Evolutionary conservation across 2,329 filamentous ascomycete genomes (phyloP).

Genomic region (Ophiocordyceps camponoti-floridani): DNA sequence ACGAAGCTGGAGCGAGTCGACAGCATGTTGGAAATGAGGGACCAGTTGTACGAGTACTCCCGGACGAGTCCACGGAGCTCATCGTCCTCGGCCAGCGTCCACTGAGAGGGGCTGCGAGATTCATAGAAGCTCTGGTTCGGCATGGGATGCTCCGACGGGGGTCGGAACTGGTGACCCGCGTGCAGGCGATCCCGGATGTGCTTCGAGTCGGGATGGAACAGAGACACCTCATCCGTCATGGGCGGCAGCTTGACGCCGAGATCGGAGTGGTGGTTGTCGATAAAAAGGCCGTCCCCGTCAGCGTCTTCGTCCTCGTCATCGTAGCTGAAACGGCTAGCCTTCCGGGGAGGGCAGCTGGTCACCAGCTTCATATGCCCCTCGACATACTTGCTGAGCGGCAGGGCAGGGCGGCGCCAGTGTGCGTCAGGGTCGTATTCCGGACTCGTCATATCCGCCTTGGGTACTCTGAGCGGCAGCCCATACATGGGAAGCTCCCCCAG

Average conservation of each 20-base stretch:
- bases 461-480: constrained; percentile 41
- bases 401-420: constrained; percentile 55
- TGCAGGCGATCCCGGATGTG: constrained; percentile 78
- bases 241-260: constrained; percentile 38
- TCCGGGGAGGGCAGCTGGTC: constrained; percentile 46
- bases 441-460: constrained; percentile 35
- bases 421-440: constrained; percentile 50
- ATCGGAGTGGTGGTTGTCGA: constrained; percentile 30
- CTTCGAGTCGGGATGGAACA: constrained; percentile 83
- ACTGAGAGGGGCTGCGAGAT: constrained; percentile 70
- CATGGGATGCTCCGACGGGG: constrained; percentile 83
- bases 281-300: constrained; percentile 36
- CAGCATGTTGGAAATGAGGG: constrained; percentile 70
- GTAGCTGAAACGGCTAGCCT: constrained; percentile 70
- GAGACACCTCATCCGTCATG: constrained; percentile 57
- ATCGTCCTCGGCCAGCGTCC: constrained; percentile 81
- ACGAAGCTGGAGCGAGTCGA: constrained; percentile 56
- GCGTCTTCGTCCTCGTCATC: constrained; percentile 33
- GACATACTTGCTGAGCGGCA: constrained; percentile 76
- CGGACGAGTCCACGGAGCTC: constrained; percentile 70
- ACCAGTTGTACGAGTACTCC: constrained; percentile 97
- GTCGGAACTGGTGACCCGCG: constrained; percentile 80
- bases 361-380: constrained; percentile 61
- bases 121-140: constrained; percentile 84
- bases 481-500: constrained; percentile 71